Base-by-base conservation (phyloP, 495 filamentous ascomycete genomes). In the Talaromyces nanjingensis region DNA sequence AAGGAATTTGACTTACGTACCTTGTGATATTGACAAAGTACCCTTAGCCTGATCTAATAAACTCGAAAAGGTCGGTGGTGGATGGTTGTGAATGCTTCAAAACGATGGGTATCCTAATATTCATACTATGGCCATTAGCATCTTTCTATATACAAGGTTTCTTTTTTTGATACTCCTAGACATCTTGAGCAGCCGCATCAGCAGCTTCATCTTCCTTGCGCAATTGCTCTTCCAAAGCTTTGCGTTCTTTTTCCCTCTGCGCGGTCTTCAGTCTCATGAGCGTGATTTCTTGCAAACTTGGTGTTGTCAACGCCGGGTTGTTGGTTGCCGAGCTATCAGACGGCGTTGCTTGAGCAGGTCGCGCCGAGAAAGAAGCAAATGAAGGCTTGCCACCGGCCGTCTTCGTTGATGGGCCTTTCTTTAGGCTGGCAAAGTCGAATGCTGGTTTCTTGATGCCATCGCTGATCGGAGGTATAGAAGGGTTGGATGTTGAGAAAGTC, bases 201-300 rank as follows among this genome's bases (percentile, higher is more conserved):
- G 77, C 80, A 25, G 75, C 75, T 62, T 75, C 77, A 53, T 86
- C 85, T 72, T 84, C 77, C 63, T 71, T 68, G 22, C 76, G 66
- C 39, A 87, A 75, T 66, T 86, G 74, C 49, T 85, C 84, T 64
- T 84, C 84, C 16, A 86, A 68, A 16, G 82, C 75, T 42, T 73
- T 78, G 45, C 77, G 73, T 65, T 80, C 79, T 69, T 85, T 86
- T 67, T 88, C 84, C 11, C 76, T 71, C 65, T 81, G 79, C 0
- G 84, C 83, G 62, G 81, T 84, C 67, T 85, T 86, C 60, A 89
- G 65, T 34, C 84, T 75, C 71, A 87, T 88, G 70, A 87, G 71
- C 1, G 82, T 87, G 63, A 82, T 66, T 42, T 89, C 85, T 67
- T 88, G 77, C 33, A 86, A 62, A 63, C 78, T 87, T 2, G 83